Conservation (phyloP, 1,139 yeast species). For the Meyerozyma athensensis region DNA sequence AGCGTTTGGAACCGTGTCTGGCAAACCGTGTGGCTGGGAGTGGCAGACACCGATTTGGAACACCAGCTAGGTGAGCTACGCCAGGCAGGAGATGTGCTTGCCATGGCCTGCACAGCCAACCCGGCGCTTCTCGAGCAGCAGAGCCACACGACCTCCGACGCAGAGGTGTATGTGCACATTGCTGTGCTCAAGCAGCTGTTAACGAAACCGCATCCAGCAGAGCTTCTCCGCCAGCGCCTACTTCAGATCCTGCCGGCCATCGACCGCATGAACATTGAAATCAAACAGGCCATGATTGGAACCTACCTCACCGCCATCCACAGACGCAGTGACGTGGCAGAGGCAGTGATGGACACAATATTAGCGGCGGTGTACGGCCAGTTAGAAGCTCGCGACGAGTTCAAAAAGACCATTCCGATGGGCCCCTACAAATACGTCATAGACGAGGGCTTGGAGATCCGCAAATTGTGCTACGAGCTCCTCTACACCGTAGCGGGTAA, state of each 20-base stretch:
- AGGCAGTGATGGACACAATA: constrained; percentile 10
- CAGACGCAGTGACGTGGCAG: constrained; percentile 19
- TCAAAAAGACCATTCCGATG: constrained; percentile 67
- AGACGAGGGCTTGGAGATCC: constrained; percentile 72
- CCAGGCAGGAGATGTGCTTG: not conserved
- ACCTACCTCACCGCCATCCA: constrained; percentile 60
- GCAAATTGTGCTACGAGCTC: constrained; percentile 72
- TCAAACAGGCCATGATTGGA: constrained; percentile 55
- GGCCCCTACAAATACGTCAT: constrained; percentile 85
- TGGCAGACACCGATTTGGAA: not conserved
- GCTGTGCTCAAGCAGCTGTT: constrained; percentile 29
- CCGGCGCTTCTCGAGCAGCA: not conserved
- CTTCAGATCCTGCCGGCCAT: not conserved
- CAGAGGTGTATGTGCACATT: constrained; percentile 25
- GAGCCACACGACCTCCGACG: constrained; percentile 9
- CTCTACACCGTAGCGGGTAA: constrained; percentile 34
- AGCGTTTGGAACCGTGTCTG: not conserved
- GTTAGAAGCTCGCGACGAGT: constrained; percentile 50
- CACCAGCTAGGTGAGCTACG: constrained; percentile 1
- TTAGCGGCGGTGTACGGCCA: constrained; percentile 54
- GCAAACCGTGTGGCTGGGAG: not conserved
- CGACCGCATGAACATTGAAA: constrained; percentile 27
- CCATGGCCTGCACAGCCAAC: not conserved
- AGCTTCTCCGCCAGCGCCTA: not conserved
- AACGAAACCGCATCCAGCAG: not conserved